Evolutionary conservation across 805 yeast species (phyloP), one percentile per base, ranked within the genome.

Genomic region (Lipomyces sp.): DNA sequence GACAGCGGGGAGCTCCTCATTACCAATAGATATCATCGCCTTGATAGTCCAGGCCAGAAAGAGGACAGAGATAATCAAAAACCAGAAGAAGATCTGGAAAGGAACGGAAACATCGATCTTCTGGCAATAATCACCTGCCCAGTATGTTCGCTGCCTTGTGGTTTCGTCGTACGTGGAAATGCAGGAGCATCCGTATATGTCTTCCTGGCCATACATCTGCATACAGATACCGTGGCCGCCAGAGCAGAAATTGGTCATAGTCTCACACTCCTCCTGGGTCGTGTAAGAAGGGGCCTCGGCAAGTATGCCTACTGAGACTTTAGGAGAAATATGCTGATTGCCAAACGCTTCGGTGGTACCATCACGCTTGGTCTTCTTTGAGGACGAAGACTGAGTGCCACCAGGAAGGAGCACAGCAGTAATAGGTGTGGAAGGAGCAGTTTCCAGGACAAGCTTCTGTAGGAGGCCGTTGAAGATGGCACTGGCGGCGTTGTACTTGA

Each of bases 41-140:
- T 81, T 82, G 69, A 86, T 75, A 56, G 89, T 87, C 70, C 62
- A 68, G 4, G 76, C 77, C 55, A 78, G 83, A 65, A 86, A 78
- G 37, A 84, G 75, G 18, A 80, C 51, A 24, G 73, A 69, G 30
- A 66, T 60, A 56, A 69, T 67, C 45, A 72, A 58, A 58, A 73
- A 73, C 92, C 94, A 89, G 72, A 89, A 83, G 70, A 89, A 80
- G 73, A 90, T 81, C 74, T 89, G 85, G 72, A 89, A 86, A 77
- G 86, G 86, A 2, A 84, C 81, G 56, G 89, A 83, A 66, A 89
- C 82, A 73, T 90, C 93, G 72, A 81, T 82, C 82, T 89, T 89
- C 73, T 84, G 81, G 77, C 95, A 90, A 67, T 86, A 85, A 65
- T 66, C 67, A 24, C 83, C 83, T 15, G 80, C 82, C 79, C 80